These are phyloP conservation scores for Dendrobium huoshanense DNA, from an alignment of 106 monocot genomes.

Conservation along the genomic window DNA sequence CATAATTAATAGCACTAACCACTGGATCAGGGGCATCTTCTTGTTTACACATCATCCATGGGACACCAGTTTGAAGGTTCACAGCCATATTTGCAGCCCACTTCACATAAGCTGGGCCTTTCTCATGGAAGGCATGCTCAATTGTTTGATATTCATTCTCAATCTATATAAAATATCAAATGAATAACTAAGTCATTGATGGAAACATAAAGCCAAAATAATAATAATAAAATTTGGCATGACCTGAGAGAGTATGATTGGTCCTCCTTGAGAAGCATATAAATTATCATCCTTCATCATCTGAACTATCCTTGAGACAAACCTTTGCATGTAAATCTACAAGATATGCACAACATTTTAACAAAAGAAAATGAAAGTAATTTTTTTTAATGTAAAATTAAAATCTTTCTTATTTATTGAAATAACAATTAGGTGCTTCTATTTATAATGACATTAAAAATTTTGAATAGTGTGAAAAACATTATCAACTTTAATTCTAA, in stretches of 20 bases:
- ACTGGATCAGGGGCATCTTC: conserved; percentile 86
- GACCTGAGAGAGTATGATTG: conserved; percentile 66
- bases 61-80: conserved; percentile 69
- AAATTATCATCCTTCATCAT: conserved; percentile 54
- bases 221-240: neutral
- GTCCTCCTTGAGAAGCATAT: conserved; percentile 64
- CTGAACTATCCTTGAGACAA: conserved; percentile 35
- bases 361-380: neutral
- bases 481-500: too few relatives aligned
- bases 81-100: conserved; percentile 93
- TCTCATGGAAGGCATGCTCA: conserved; percentile 52
- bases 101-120: conserved; percentile 54
- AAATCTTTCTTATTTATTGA: neutral
- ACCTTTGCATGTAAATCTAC: conserved; percentile 54
- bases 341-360: neutral
- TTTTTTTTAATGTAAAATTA: neutral
- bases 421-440: neutral
- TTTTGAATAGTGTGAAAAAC: too few relatives aligned
- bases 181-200: neutral
- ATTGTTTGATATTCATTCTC: conserved; percentile 82
- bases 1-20: conserved; percentile 23
- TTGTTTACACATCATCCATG: conserved; percentile 99
- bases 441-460: too few relatives aligned
- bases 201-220: neutral
- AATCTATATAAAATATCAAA: conserved; percentile 24